Evolutionary conservation across 805 yeast species (phyloP).

Genomic region (Pichia californica): DNA sequence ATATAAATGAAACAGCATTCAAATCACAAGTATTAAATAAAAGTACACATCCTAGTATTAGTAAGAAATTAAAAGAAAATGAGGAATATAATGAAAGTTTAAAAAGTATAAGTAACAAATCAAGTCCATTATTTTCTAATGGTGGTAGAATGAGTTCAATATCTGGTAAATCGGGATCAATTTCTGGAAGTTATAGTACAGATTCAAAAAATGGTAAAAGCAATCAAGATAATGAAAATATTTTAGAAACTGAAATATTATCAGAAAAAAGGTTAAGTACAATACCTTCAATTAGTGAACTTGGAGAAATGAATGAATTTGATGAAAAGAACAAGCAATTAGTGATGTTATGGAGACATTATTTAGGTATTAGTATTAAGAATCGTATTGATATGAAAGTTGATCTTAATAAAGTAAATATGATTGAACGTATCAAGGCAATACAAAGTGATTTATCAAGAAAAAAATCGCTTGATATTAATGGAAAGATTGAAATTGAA

Average conservation of each 20-base stretch:
- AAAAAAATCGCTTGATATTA: neutral
- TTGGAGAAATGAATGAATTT: neutral
- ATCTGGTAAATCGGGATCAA: too few species aligned
- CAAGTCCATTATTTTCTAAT: too few species aligned
- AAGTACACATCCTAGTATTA: too few species aligned
- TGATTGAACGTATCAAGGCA: conserved; percentile 9
- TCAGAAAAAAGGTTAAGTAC: neutral
- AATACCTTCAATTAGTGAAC: neutral
- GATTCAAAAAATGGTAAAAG: too few species aligned
- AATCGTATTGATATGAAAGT: conserved; percentile 26
- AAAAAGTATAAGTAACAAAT: too few species aligned
- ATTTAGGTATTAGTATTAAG: conserved; percentile 19
- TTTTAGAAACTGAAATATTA: too few species aligned
- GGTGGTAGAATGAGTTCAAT: too few species aligned
- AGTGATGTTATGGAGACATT: conserved; percentile 24
- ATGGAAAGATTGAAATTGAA: neutral
- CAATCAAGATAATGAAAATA: too few species aligned
- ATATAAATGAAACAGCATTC: conserved; percentile 10
- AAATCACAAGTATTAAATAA: conserved; percentile 2
- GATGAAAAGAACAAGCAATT: conserved; percentile 13
- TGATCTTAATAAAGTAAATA: conserved; percentile 17
- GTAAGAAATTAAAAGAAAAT: too few species aligned
- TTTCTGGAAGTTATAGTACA: too few species aligned
- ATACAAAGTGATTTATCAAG: conserved; percentile 2
- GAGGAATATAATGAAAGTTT: too few species aligned